Evolutionary conservation across 2,329 filamentous ascomycete species (phyloP).

Genomic region (Drechslerella coelobrocha): DNA sequence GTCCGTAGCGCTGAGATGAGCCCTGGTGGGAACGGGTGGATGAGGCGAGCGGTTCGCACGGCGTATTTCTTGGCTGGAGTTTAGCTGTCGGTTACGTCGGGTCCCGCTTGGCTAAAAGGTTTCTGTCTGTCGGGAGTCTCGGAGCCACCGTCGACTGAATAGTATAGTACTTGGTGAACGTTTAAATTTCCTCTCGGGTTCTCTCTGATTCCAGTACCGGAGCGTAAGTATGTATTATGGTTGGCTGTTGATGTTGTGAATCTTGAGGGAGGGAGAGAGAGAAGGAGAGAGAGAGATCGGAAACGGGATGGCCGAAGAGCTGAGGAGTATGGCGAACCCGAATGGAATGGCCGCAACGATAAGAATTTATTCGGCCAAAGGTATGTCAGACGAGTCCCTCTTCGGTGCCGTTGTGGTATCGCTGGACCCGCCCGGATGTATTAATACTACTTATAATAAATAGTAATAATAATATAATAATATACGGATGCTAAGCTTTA

Average conservation of each 20-base stretch:
- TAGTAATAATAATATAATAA: too few species aligned
- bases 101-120: too few species aligned
- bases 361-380: slow-evolving; percentile 21
- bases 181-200: not conserved
- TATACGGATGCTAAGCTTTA: not conserved
- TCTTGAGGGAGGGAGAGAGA: not conserved
- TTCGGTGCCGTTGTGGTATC: not conserved
- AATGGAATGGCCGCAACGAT: slow-evolving; percentile 14
- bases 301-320: slow-evolving; percentile 4
- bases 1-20: too few species aligned
- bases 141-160: slow-evolving; percentile 5
- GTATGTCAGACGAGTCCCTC: not conserved
- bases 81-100: not conserved
- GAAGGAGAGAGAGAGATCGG: not conserved
- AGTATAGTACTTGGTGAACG: too few species aligned
- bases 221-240: too few species aligned
- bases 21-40: not conserved
- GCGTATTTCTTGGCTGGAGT: not conserved
- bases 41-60: not conserved
- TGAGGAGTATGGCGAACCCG: slow-evolving; percentile 3
- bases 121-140: slow-evolving; percentile 44
- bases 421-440: not conserved
- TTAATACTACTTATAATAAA: too few species aligned
- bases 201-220: too few species aligned
- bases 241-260: not conserved